phyloP scores from a whole-genome alignment of 1,284 basidiomycete species.

The Takashimella koratensis region DNA sequence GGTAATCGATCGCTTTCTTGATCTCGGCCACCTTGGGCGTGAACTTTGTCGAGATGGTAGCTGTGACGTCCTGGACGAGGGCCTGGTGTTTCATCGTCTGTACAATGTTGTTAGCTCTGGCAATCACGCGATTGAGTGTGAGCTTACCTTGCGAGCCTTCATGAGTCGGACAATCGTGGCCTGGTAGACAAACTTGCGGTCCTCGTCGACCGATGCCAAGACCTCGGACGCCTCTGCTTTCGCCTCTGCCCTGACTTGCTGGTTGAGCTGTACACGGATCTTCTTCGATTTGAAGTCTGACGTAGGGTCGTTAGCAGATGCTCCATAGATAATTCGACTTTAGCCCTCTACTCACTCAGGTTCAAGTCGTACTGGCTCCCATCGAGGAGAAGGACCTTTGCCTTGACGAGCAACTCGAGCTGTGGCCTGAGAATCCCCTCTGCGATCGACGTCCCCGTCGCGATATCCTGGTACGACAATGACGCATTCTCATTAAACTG shows the following conservation, averaged over 20 bases:
- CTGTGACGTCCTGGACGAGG: constrained; percentile 88
- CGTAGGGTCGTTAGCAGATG: too few relatives aligned
- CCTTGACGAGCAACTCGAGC: constrained; percentile 77
- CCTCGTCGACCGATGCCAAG: constrained; percentile 93
- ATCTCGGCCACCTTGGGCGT: constrained; percentile 46
- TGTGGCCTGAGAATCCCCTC: constrained; percentile 83
- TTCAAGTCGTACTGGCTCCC: constrained; percentile 85
- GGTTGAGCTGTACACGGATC: constrained; percentile 74
- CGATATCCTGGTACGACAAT: constrained; percentile 73
- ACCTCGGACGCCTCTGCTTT: constrained; percentile 90
- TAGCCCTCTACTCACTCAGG: constrained; percentile 61
- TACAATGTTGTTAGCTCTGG: constrained; percentile 6
- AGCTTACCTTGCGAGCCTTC: constrained; percentile 75
- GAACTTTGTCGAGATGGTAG: constrained; percentile 65
- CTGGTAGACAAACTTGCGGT: constrained; percentile 94
- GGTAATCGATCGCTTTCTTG: constrained; percentile 85
- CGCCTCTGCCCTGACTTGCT: constrained; percentile 89
- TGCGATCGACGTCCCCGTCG: constrained; percentile 75
- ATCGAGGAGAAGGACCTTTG: constrained; percentile 78
- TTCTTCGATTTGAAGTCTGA: constrained; percentile 97
- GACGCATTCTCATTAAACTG: constrained; percentile 92
- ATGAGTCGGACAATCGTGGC: constrained; percentile 97
- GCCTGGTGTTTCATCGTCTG: constrained; percentile 94
- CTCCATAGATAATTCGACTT: too few relatives aligned
- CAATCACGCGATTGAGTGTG: not conserved